A percentile compares a stretch with the other conserved stretches of the same genome.
These are phyloP conservation scores for Fusarium pseudonygamai DNA, from an alignment of 2,329 filamentous ascomycete species.

Conservation along the genomic window DNA sequence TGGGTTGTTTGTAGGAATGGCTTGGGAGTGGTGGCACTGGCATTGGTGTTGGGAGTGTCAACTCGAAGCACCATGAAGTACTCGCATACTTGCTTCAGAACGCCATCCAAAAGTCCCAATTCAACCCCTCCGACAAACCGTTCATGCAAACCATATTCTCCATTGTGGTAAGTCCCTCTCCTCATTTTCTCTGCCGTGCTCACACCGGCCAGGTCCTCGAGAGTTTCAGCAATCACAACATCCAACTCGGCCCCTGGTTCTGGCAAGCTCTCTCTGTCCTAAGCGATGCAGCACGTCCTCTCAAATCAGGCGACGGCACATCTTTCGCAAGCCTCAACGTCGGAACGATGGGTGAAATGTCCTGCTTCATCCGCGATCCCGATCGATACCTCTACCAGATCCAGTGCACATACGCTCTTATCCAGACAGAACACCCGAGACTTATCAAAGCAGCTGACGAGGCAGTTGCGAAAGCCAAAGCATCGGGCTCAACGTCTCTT, in stretches of 20 bases:
- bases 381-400: conserved; percentile 6
- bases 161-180: neutral
- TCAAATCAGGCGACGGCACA: neutral
- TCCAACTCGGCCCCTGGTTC: neutral
- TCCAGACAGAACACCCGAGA: neutral
- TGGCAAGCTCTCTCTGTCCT: neutral
- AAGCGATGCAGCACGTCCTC: neutral
- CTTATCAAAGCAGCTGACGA: neutral
- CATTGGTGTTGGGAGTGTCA: accelerated
- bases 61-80: neutral
- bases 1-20: neutral
- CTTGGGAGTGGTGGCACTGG: neutral
- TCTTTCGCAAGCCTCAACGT: neutral
- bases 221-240: neutral
- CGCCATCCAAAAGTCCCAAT: neutral
- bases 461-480: neutral
- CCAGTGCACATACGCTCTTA: neutral
- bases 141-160: neutral
- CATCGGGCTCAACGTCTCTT: neutral
- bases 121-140: neutral
- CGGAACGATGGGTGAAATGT: neutral
- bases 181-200: accelerated
- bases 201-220: neutral
- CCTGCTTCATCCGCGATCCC: neutral
- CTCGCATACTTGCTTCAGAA: neutral